phyloP scores from a whole-genome alignment of 495 filamentous ascomycete species.

The Pseudevernia furfuracea region DNA sequence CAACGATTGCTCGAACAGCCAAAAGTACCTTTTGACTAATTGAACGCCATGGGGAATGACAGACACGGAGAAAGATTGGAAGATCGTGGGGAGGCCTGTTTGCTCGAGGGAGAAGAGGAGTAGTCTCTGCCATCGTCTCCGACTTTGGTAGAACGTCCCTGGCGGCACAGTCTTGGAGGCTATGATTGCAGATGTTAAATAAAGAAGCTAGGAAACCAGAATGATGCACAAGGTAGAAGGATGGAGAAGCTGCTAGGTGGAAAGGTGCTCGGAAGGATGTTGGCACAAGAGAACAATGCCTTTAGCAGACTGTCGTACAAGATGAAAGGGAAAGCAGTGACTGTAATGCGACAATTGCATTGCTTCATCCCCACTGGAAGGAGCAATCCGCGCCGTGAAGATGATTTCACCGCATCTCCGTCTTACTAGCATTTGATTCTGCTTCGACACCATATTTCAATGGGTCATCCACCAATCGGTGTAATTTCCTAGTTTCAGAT shows the following conservation, averaged over 20 bases:
- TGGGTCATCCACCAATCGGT: not conserved
- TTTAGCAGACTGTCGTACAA: not conserved
- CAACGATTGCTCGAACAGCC: conserved; percentile 33
- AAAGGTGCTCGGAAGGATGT: conserved; percentile 1
- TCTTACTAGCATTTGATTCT: not conserved
- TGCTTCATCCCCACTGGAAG: not conserved
- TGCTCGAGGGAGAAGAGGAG: conserved; percentile 35
- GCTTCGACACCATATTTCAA: not conserved
- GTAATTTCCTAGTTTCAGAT: not conserved
- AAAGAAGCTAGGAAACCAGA: conserved; percentile 3
- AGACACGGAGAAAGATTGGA: conserved; percentile 44
- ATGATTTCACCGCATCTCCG: not conserved
- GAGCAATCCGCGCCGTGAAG: not conserved
- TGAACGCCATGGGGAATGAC: conserved; percentile 43
- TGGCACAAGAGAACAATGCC: not conserved
- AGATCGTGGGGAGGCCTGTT: conserved; percentile 22
- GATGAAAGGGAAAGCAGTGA: not conserved
- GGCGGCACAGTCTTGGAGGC: not conserved
- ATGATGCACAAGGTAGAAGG: conserved; percentile 12
- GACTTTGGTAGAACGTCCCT: not conserved
- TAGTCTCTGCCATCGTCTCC: conserved; percentile 28
- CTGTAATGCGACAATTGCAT: not conserved
- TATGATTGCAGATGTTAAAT: not conserved
- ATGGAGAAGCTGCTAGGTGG: not conserved
- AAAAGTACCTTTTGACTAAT: conserved; percentile 39